Evolutionary conservation across 2,329 filamentous ascomycete species (phyloP).

Genomic region (Thielaviopsis euricoi): DNA sequence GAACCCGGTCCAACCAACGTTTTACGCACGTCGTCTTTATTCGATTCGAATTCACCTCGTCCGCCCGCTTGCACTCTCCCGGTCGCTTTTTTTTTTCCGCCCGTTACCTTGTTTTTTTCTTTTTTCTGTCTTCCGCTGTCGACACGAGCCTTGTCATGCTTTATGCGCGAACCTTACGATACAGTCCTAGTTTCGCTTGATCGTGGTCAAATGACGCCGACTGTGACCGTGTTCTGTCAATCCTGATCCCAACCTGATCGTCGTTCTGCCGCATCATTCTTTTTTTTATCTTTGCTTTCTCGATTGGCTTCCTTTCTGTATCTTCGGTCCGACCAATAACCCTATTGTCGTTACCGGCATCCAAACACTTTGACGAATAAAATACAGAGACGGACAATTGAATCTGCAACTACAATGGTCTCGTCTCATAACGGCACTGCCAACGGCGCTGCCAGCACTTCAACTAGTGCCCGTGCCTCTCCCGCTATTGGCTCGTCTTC

Average conservation of each 20-base stretch:
- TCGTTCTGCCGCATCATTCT: background rate
- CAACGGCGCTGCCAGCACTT: constrained; percentile 20
- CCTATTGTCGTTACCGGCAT: background rate
- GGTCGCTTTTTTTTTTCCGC: background rate
- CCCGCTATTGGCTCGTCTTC: constrained; percentile 25
- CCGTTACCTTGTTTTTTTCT: too few relatives aligned
- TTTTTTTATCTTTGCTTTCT: too few relatives aligned
- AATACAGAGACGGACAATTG: background rate
- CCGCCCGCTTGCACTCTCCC: background rate
- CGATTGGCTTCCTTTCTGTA: background rate
- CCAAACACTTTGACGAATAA: background rate
- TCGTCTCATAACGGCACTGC: constrained; percentile 16
- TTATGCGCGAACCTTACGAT: constrained; percentile 2
- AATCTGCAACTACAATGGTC: constrained; percentile 2
- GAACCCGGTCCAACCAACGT: background rate
- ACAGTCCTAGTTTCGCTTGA: background rate
- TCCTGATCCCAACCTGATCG: background rate
- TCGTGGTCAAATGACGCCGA: constrained; percentile 4
- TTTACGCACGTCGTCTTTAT: background rate
- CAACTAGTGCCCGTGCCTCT: constrained; percentile 35
- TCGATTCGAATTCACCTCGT: background rate
- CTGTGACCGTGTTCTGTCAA: background rate
- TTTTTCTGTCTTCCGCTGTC: background rate
- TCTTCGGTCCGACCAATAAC: background rate
- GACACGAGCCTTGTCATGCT: background rate